phyloP scores from a whole-genome alignment of 2,329 filamentous ascomycete species.

The Trichoderma sp. region DNA sequence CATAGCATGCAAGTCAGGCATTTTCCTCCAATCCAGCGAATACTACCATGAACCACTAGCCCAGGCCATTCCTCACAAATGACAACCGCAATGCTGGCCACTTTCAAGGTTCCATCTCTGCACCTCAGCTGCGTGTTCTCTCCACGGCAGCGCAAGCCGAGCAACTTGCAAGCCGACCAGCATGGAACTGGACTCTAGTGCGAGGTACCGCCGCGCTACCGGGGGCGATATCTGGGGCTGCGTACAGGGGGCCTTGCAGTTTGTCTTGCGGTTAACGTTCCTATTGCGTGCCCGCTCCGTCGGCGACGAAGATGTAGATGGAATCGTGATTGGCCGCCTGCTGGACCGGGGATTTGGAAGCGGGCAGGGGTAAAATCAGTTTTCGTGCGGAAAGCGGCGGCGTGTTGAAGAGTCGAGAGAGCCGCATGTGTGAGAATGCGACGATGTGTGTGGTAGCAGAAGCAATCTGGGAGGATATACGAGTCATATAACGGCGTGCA shows the following conservation, averaged over 20 bases:
- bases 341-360: neutral
- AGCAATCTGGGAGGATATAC: too few relatives aligned
- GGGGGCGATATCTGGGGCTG: neutral
- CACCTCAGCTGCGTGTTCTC: neutral
- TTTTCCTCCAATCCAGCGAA: too few relatives aligned
- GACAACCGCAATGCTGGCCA: neutral
- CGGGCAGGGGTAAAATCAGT: neutral
- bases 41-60: too few relatives aligned
- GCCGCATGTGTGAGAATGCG: too few relatives aligned
- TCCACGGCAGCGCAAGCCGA: slow-evolving; percentile 18
- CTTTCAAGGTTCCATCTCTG: neutral
- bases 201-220: slow-evolving; percentile 12
- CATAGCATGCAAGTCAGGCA: too few relatives aligned
- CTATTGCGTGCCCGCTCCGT: slow-evolving; percentile 24
- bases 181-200: neutral
- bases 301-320: neutral
- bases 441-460: too few relatives aligned
- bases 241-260: neutral
- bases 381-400: too few relatives aligned
- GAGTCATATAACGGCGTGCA: too few relatives aligned
- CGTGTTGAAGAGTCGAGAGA: too few relatives aligned
- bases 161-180: slow-evolving; percentile 5
- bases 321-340: neutral
- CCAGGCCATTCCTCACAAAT: too few relatives aligned
- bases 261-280: slow-evolving; percentile 2